phyloP scores from a whole-genome alignment of 2,329 filamentous ascomycete genomes.

The Pyricularia grisea region DNA sequence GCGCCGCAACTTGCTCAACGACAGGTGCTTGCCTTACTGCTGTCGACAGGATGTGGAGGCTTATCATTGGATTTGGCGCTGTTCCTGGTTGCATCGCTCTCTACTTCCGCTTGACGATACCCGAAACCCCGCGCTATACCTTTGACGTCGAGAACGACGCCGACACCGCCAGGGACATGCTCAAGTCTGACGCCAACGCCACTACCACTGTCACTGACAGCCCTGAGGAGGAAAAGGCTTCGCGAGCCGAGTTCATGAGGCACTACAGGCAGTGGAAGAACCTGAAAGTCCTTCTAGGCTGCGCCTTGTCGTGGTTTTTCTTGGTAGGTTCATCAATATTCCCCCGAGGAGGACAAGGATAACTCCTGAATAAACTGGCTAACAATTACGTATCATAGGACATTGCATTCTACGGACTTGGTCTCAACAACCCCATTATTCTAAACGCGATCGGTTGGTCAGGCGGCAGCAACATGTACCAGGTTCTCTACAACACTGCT shows the following conservation, averaged over 20 bases:
- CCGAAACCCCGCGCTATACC: slow-evolving; percentile 81
- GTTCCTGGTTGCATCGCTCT: slow-evolving; percentile 73
- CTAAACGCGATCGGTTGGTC: slow-evolving; percentile 62
- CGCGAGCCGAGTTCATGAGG: slow-evolving; percentile 58
- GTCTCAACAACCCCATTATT: slow-evolving; percentile 68
- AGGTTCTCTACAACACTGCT: slow-evolving; percentile 63
- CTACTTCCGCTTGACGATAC: slow-evolving; percentile 70
- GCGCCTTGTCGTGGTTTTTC: slow-evolving; percentile 77
- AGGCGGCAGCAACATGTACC: slow-evolving; percentile 46
- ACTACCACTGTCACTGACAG: neutral
- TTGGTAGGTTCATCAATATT: slow-evolving; percentile 25
- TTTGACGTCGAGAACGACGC: slow-evolving; percentile 72
- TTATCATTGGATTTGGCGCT: slow-evolving; percentile 71
- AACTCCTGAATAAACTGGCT: neutral
- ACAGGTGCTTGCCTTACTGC: slow-evolving; percentile 54
- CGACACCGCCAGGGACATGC: slow-evolving; percentile 51
- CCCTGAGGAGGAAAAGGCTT: slow-evolving; percentile 29
- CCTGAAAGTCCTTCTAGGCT: slow-evolving; percentile 50
- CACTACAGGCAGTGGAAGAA: slow-evolving; percentile 68
- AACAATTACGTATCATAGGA: slow-evolving; percentile 14
- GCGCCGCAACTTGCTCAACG: neutral
- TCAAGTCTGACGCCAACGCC: neutral
- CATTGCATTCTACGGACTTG: slow-evolving; percentile 56
- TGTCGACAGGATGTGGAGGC: slow-evolving; percentile 83
- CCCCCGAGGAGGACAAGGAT: neutral